Evolutionary conservation across 2,329 filamentous ascomycete species (phyloP).

Genomic region (Pyrenochaeta sp.): DNA sequence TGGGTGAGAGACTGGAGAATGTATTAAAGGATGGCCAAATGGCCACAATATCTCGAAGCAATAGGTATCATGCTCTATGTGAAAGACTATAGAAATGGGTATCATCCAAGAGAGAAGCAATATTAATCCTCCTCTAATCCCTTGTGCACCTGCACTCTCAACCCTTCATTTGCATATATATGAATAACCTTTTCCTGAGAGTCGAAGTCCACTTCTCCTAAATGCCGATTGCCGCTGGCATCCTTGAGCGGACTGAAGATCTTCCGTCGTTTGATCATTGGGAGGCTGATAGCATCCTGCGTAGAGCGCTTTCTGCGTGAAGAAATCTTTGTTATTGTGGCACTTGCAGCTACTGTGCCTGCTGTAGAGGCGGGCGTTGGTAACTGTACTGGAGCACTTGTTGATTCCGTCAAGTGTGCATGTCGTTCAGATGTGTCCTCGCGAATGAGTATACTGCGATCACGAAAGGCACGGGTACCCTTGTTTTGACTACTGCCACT

Average conservation of each 20-base stretch:
- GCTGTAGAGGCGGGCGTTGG: neutral
- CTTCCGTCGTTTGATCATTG: conserved; percentile 25
- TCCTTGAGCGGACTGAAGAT: conserved; percentile 17
- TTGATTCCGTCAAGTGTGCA: too few species aligned
- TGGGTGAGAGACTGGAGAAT: too few species aligned
- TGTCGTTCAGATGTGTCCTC: conserved; percentile 27
- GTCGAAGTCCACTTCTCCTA: conserved; percentile 24
- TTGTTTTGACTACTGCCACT: conserved; percentile 29
- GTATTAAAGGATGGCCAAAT: too few species aligned
- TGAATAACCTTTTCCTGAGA: conserved; percentile 25
- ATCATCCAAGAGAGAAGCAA: too few species aligned
- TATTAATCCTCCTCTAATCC: neutral
- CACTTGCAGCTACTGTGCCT: neutral
- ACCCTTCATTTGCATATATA: conserved; percentile 23
- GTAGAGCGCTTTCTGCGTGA: conserved; percentile 11
- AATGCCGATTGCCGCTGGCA: conserved; percentile 12
- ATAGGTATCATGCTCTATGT: too few species aligned
- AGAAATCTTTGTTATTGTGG: neutral
- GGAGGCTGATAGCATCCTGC: conserved; percentile 24
- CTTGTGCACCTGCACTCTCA: conserved; percentile 24
- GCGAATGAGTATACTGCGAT: conserved; percentile 25
- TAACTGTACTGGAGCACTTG: too few species aligned
- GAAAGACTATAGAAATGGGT: too few species aligned
- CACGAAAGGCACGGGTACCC: conserved; percentile 24
- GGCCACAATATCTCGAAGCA: too few species aligned